Evolutionary conservation across 345 rosid genomes (phyloP).

Genomic region (Heritiera littoralis): DNA sequence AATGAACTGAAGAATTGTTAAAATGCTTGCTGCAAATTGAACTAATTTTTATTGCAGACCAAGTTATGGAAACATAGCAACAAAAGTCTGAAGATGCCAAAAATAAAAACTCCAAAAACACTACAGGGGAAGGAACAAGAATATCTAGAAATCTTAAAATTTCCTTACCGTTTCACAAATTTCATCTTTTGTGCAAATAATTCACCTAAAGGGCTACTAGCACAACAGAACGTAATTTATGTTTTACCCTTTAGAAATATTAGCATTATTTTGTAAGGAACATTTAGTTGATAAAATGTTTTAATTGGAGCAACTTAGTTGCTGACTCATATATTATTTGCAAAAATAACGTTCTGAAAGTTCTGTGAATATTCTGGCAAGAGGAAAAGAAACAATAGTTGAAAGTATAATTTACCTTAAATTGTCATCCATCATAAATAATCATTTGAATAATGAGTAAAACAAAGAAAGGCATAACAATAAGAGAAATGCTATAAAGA

Average conservation of each 20-base stretch:
- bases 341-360: neutral
- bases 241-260: neutral
- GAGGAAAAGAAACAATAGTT: neutral
- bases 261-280: neutral
- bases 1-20: neutral
- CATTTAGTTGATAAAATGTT: neutral
- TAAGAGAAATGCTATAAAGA: neutral
- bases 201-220: neutral
- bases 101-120: neutral
- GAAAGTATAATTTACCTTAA: neutral
- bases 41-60: neutral
- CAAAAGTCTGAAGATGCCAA: neutral
- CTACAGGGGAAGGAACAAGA: neutral
- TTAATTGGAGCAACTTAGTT: neutral
- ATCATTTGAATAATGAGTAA: neutral
- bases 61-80: neutral
- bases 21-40: neutral
- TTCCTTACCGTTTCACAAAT: neutral
- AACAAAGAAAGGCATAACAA: neutral
- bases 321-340: neutral
- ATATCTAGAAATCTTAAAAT: conserved; percentile 8
- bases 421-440: neutral
- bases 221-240: neutral
- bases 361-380: neutral
- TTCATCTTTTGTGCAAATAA: neutral